Percentiles rank a stretch among this genome's conserved stretches.
Evolutionary conservation across 768 basidiomycete genomes (phyloP).

Genomic region (Chiua virens): DNA sequence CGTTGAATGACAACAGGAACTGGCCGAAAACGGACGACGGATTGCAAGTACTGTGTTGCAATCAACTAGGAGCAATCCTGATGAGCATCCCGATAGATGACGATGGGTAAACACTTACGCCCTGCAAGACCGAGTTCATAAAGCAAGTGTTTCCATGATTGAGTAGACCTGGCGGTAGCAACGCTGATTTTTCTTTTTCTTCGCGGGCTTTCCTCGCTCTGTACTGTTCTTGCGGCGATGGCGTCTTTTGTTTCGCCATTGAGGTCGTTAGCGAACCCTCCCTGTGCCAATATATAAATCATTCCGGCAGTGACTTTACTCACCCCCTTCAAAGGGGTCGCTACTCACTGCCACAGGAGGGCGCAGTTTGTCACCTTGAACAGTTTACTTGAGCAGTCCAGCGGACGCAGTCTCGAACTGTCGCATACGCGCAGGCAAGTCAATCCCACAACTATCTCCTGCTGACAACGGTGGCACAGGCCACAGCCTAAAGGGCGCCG

Average conservation of each 20-base stretch:
- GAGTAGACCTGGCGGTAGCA: slow-evolving; percentile 69
- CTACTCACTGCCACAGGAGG: too few relatives aligned
- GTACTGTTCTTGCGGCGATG: slow-evolving; percentile 65
- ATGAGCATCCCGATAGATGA: not conserved
- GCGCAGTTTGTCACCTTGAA: too few relatives aligned
- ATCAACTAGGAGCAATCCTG: slow-evolving; percentile 51
- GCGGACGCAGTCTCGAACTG: too few relatives aligned
- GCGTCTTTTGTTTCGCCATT: slow-evolving; percentile 54
- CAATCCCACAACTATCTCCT: too few relatives aligned
- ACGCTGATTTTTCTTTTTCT: slow-evolving; percentile 58
- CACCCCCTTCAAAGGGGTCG: too few relatives aligned
- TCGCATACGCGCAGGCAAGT: too few relatives aligned
- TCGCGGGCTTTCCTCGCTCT: slow-evolving; percentile 57
- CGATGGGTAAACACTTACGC: slow-evolving; percentile 49
- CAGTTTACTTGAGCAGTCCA: too few relatives aligned
- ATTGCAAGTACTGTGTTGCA: slow-evolving; percentile 60
- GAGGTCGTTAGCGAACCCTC: not conserved
- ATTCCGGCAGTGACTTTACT: not conserved
- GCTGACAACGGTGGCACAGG: too few relatives aligned
- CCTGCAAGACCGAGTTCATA: slow-evolving; percentile 94
- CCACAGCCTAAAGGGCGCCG: too few relatives aligned
- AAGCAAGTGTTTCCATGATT: slow-evolving; percentile 94
- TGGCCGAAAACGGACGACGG: slow-evolving; percentile 55
- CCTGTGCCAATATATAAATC: too few relatives aligned
- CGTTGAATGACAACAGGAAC: slow-evolving; percentile 43